phyloP scores from a whole-genome alignment of 2,329 filamentous ascomycete genomes.

The Fusarium kyushuense region DNA sequence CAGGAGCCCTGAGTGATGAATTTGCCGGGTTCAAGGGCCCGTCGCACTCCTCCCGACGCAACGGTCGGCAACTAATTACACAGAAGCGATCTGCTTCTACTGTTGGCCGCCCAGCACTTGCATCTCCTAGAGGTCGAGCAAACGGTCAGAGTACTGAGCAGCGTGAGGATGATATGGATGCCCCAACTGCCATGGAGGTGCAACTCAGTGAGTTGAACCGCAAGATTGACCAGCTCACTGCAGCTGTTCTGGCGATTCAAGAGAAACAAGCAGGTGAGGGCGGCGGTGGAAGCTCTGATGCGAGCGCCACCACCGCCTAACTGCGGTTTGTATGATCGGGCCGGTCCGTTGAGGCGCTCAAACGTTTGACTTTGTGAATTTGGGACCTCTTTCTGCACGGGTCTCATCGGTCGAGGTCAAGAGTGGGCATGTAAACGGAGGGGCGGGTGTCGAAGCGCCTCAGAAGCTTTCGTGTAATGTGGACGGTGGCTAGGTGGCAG shows the following conservation, averaged over 20 bases:
- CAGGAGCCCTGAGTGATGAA: slow-evolving; percentile 54
- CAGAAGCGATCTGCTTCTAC: slow-evolving; percentile 39
- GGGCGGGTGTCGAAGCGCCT: slow-evolving; percentile 24
- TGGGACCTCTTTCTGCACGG: slow-evolving; percentile 12
- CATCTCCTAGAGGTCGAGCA: slow-evolving; percentile 35
- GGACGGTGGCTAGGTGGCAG: slow-evolving; percentile 8
- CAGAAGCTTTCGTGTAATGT: slow-evolving; percentile 22
- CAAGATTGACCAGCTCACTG: slow-evolving; percentile 71
- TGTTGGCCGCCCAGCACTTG: slow-evolving; percentile 29
- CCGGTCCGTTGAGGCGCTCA: slow-evolving; percentile 13
- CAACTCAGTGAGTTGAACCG: slow-evolving; percentile 66
- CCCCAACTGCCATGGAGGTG: slow-evolving; percentile 60
- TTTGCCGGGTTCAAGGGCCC: slow-evolving; percentile 64
- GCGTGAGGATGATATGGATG: slow-evolving; percentile 55
- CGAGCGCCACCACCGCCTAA: slow-evolving; percentile 25
- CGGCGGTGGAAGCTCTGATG: slow-evolving; percentile 16
- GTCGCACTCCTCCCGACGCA: slow-evolving; percentile 46
- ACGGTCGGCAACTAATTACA: slow-evolving; percentile 29
- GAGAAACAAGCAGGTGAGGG: slow-evolving; percentile 45
- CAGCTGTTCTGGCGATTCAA: slow-evolving; percentile 64
- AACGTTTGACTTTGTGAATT: not conserved
- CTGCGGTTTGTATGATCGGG: slow-evolving; percentile 11
- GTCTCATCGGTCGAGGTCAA: slow-evolving; percentile 35
- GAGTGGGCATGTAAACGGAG: slow-evolving; percentile 23
- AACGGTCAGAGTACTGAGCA: slow-evolving; percentile 29